Percentiles rank a stretch among this genome's conserved stretches.
These are phyloP conservation scores for Phytopythium boreale DNA, from an alignment of 352 stramenopile genomes.

Conservation along the genomic window DNA sequence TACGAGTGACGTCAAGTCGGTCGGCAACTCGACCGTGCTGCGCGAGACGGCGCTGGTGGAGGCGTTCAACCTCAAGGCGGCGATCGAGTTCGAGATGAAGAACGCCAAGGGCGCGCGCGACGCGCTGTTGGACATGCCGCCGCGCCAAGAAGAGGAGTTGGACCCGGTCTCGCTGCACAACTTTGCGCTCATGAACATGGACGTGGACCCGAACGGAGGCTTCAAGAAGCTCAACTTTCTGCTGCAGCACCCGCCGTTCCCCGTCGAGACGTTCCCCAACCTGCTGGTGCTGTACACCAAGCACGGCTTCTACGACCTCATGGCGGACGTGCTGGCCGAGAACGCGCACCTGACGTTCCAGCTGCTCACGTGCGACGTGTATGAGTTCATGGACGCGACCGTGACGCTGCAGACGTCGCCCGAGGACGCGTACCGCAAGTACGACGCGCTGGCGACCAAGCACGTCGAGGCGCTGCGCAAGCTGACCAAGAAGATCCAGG, in stretches of 20 bases:
- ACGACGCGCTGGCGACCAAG: conserved; percentile 91
- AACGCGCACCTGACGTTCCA: conserved; percentile 94
- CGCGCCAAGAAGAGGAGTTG: conserved; percentile 89
- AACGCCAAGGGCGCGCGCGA: conserved; percentile 84
- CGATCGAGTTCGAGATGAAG: conserved; percentile 95
- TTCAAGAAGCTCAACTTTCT: conserved; percentile 97
- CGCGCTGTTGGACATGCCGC: conserved; percentile 93
- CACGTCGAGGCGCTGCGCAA: conserved; percentile 93
- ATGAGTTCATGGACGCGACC: conserved; percentile 94
- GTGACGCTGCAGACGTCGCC: conserved; percentile 93
- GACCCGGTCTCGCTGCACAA: conserved; percentile 91
- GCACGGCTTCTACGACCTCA: conserved; percentile 94
- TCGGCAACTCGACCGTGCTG: conserved; percentile 91
- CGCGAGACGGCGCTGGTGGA: conserved; percentile 93
- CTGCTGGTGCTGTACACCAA: conserved; percentile 94
- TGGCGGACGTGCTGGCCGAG: conserved; percentile 93
- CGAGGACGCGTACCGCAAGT: conserved; percentile 93
- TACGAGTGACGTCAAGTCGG: conserved; percentile 67
- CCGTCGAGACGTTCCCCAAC: conserved; percentile 95
- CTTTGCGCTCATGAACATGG: conserved; percentile 93
- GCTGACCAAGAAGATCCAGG: conserved; percentile 94
- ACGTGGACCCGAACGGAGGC: conserved; percentile 88
- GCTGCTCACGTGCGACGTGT: conserved; percentile 92
- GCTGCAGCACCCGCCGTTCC: conserved; percentile 92
- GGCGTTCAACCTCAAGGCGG: conserved; percentile 94